Base-by-base conservation (phyloP, 331 rosid genomes). In the Quercus phellos region DNA sequence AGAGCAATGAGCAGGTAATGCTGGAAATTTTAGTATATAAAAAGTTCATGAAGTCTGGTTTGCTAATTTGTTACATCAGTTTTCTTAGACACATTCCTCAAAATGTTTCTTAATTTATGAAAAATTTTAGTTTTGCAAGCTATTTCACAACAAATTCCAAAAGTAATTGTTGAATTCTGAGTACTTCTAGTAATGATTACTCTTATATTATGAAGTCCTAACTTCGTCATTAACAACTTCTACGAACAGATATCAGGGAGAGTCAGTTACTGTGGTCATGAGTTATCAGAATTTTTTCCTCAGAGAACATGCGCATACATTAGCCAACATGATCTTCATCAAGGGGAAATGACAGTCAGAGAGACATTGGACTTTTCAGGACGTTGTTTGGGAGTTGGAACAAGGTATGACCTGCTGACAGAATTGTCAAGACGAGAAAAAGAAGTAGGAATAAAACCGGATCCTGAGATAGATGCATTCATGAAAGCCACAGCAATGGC, bases 261-360 rank as follows among this genome's bases (percentile, higher is more conserved):
- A 74, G 74, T 89, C 72, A 89, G 87, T 35, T 87, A 83, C 68
- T 85, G 88, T 77, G 93, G 93, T 77, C 89, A 87, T 67, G 89
- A 85, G 82, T 81, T 89, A 24, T 84, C 87, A 5, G 91, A 87
- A 75, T 89, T 89, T 85, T 83, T 81, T 73, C 88, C 91, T 53
- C 87, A 85, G 67, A 83, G 91, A 85, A 89, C 93, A 18, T 85
- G 90, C 67, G 93, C 93, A 27, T 89, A 87, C 76, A 85, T 87
- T 63, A 84, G 91, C 76, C 91, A 85, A 77, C 84, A 89, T 74
- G 82, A 87, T 84, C 88, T 89, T 66, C 93, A 89, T 55, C 84
- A 85, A 17, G 91, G 93, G 34, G 91, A 89, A 85, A 83, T 89
- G 93, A 85, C 90, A 56, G 93, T 89, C 2, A 85, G 88, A 84